Evolutionary conservation across 2,329 filamentous ascomycete genomes (phyloP).

Genomic region (Hymenoscyphus infarciens): DNA sequence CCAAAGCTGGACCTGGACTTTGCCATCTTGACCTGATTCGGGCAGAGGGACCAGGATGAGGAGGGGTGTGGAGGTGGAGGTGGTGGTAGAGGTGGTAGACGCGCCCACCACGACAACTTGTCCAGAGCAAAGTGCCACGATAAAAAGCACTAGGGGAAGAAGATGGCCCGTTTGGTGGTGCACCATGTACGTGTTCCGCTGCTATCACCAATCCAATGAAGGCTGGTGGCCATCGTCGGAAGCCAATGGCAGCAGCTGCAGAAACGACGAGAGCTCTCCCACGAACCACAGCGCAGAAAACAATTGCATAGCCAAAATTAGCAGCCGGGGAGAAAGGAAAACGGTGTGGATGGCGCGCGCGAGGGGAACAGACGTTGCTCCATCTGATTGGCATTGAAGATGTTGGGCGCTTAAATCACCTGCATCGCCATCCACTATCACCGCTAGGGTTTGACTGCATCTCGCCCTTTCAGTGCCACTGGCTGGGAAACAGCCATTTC

Average conservation of each 20-base stretch:
- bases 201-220: slow-evolving; percentile 6
- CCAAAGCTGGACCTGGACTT: slow-evolving; percentile 23
- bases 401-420: slow-evolving; percentile 8
- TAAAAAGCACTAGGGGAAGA: not conserved
- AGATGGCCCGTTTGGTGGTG: not conserved
- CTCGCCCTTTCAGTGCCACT: slow-evolving; percentile 1
- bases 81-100: slow-evolving; percentile 12
- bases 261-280: not conserved
- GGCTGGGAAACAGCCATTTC: not conserved
- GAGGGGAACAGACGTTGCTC: slow-evolving; percentile 6
- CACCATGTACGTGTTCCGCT: slow-evolving; percentile 5
- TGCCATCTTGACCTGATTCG: slow-evolving; percentile 15
- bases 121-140: not conserved
- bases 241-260: slow-evolving; percentile 10
- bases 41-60: slow-evolving; percentile 13
- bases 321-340: not conserved
- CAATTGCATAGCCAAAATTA: slow-evolving; percentile 13
- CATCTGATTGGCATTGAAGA: slow-evolving; percentile 13
- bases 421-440: not conserved
- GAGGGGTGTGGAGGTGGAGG: slow-evolving; percentile 9
- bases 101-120: slow-evolving; percentile 14
- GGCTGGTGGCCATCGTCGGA: not conserved
- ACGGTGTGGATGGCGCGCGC: slow-evolving; percentile 16
- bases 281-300: slow-evolving; percentile 13
- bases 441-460: slow-evolving; percentile 8